phyloP scores from a whole-genome alignment of 2,329 filamentous ascomycete genomes.

The Talaromyces marneffei region DNA sequence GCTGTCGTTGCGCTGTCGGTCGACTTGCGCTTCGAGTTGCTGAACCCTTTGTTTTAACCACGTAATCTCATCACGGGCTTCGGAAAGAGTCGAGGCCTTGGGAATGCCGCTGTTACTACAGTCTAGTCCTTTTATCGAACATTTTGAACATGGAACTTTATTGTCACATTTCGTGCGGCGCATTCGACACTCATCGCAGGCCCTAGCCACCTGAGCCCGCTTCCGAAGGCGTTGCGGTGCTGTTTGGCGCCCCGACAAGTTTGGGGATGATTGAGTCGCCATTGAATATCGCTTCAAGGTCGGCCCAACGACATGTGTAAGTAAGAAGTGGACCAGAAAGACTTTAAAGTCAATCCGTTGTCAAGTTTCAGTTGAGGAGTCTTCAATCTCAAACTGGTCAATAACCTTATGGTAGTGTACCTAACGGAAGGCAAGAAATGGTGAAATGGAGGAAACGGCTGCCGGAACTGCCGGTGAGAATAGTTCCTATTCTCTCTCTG shows the following conservation, averaged over 20 bases:
- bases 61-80: neutral
- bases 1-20: neutral
- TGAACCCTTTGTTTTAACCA: constrained; percentile 7
- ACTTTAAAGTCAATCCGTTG: neutral
- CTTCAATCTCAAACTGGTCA: neutral
- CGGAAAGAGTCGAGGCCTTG: neutral
- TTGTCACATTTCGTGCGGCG: constrained; percentile 13
- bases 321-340: neutral
- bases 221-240: constrained; percentile 1
- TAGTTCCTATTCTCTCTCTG: neutral
- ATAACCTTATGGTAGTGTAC: too few relatives aligned
- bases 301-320: neutral
- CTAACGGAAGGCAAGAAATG: too few relatives aligned
- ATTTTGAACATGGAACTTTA: constrained; percentile 10
- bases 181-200: constrained; percentile 12
- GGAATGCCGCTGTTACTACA: neutral
- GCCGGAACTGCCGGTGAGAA: too few relatives aligned
- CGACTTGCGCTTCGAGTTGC: constrained; percentile 9
- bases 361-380: neutral
- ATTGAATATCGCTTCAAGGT: neutral
- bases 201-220: constrained; percentile 11
- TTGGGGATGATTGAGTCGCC: neutral
- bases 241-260: neutral
- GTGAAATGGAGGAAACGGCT: neutral
- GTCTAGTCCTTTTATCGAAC: neutral